phyloP scores from a whole-genome alignment of 1,284 basidiomycete species.

The Papiliotrema laurentii region DNA sequence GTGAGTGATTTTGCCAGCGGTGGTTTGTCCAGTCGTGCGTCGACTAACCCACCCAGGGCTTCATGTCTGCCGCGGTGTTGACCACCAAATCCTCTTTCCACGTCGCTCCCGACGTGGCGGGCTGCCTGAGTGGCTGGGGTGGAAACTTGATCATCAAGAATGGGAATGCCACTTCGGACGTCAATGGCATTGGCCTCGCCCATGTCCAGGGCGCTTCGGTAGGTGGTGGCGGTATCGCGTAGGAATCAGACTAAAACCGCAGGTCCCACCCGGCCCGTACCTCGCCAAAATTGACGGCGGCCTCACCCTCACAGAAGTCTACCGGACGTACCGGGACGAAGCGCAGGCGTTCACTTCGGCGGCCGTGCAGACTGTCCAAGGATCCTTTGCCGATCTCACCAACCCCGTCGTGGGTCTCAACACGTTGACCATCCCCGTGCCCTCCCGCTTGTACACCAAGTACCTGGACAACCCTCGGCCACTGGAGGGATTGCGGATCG shows the following conservation, averaged over 20 bases:
- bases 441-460: conserved; percentile 26
- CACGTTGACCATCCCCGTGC: conserved; percentile 29
- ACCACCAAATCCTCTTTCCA: conserved; percentile 12
- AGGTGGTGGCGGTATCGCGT: background rate
- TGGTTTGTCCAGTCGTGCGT: background rate
- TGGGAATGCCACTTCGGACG: conserved; percentile 16
- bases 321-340: conserved; percentile 27
- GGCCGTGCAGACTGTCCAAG: conserved; percentile 12
- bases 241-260: background rate
- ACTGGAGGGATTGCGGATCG: conserved; percentile 29
- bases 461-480: conserved; percentile 19
- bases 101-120: conserved; percentile 14
- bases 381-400: conserved; percentile 15
- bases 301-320: conserved; percentile 23
- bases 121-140: conserved; percentile 18
- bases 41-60: no score
- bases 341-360: conserved; percentile 27
- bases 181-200: conserved; percentile 15
- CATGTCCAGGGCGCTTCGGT: conserved; percentile 1
- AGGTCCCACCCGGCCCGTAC: conserved; percentile 30
- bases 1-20: conserved; percentile 6
- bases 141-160: conserved; percentile 18
- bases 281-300: conserved; percentile 17
- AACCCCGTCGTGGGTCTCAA: conserved; percentile 15
- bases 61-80: conserved; percentile 16